Conservation (phyloP, 164 flowering plant genomes). For the Annona cherimola region DNA sequence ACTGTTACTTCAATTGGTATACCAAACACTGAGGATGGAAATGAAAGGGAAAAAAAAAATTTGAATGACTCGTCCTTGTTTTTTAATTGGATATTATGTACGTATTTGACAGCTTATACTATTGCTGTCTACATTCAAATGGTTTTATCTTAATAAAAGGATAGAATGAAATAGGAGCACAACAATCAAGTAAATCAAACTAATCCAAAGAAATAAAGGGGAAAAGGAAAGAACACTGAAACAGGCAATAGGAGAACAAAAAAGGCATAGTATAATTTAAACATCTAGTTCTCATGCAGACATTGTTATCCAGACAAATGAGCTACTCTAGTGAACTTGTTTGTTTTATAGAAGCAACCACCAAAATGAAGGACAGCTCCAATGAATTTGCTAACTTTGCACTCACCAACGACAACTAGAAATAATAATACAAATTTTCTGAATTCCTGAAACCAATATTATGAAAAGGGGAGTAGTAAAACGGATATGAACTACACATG, state of each 20-base stretch:
- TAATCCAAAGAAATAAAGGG: too few relatives aligned
- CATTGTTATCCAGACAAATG: background rate
- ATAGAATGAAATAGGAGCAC: background rate
- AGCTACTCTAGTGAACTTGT: background rate
- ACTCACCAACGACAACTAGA: too few relatives aligned
- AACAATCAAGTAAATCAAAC: too few relatives aligned
- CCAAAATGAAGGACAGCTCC: background rate
- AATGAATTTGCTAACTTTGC: too few relatives aligned
- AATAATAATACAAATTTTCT: too few relatives aligned
- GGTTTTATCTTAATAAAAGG: background rate
- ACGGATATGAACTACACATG: too few relatives aligned
- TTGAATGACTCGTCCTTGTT: background rate
- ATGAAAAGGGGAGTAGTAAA: too few relatives aligned
- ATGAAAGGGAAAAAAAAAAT: background rate
- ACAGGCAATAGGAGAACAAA: background rate
- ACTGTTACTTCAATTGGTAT: constrained; percentile 79
- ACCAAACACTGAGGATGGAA: constrained; percentile 61
- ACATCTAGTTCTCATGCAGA: background rate
- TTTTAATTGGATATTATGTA: background rate
- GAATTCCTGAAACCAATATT: too few relatives aligned
- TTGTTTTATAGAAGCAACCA: background rate
- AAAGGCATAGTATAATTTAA: background rate
- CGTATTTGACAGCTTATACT: background rate
- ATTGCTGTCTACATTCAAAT: background rate
- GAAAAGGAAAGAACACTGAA: background rate